These are phyloP conservation scores for Hyaloscypha hepaticicola DNA, from an alignment of 495 filamentous ascomycete genomes.

Conservation along the genomic window DNA sequence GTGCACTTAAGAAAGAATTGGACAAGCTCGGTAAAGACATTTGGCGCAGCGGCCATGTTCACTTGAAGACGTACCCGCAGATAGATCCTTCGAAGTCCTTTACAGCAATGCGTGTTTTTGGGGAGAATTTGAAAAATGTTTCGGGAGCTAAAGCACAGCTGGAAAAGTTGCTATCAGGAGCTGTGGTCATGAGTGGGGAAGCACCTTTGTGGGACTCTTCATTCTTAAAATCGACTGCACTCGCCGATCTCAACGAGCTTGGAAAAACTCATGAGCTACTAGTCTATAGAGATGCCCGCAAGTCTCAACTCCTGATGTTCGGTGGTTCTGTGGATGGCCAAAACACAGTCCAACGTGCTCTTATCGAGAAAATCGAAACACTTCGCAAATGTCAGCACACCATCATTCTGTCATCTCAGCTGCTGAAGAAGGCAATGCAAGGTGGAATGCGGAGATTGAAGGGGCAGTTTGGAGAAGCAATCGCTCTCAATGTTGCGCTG, in stretches of 20 bases:
- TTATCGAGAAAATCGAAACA: conserved; percentile 5
- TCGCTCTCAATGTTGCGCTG: conserved; percentile 5
- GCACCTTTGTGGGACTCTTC: conserved; percentile 33
- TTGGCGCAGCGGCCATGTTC: conserved; percentile 33
- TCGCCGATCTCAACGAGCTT: conserved; percentile 26
- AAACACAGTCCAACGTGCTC: conserved; percentile 3
- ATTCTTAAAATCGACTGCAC: conserved; percentile 25
- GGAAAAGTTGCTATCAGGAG: conserved; percentile 32
- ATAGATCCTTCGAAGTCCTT: conserved; percentile 22
- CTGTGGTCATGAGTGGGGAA: conserved; percentile 23
- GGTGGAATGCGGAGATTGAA: conserved; percentile 17
- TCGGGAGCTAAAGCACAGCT: conserved; percentile 39
- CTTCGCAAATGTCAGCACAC: neutral
- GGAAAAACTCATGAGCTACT: conserved; percentile 29
- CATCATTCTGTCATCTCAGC: conserved; percentile 10
- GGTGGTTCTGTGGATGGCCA: conserved; percentile 27
- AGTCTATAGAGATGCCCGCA: conserved; percentile 36
- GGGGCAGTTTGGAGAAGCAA: conserved; percentile 16
- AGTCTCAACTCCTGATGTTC: conserved; percentile 33
- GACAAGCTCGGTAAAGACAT: conserved; percentile 29
- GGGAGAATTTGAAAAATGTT: conserved; percentile 37
- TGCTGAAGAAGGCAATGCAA: conserved; percentile 15
- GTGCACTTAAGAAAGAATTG: conserved; percentile 37
- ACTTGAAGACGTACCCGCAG: conserved; percentile 32
- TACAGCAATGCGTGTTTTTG: conserved; percentile 42